Evolutionary conservation across 768 basidiomycete genomes (phyloP), one percentile per base, ranked within the genome.

Genomic region (Russula sp.): DNA sequence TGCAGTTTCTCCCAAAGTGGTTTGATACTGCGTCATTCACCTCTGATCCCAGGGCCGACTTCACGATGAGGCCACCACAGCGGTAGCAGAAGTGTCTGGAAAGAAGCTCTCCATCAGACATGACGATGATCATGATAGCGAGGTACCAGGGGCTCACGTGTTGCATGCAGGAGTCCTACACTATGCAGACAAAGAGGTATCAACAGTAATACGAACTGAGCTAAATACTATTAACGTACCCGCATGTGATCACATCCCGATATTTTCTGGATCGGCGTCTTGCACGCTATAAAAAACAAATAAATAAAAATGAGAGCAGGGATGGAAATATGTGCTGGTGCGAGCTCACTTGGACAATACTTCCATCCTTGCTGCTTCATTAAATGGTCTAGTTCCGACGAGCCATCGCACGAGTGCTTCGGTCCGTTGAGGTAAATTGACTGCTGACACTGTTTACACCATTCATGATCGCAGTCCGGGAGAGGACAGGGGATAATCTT

Each of bases 181-280:
- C 83, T n/a, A n/a, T 84, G 4, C 38, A 11, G n/a, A 9, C n/a
- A 39, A 14, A 9, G 43, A 29, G 42, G 4, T 7, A 7, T 59
- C 35, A 46, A 20, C 14, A 10, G 38, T 38, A 25, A 38, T n/a
- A n/a, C 5, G 41, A 10, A 46, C n/a, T 8, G 22, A 20, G 46
- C 29, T 36, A 41, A 39, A 39, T 35, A 29, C 7, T 46, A 32
- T 20, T 55, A 56, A 66, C 82, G 72, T 35, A 83, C 83, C 61
- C 76, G 75, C 79, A 85, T 85, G 68, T 85, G 83, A 60, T 83
- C 79, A 56, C 83, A 85, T 2, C 83, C 83, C 16, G 70, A 71
- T 9, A 74, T 74, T 65, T 81, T 85, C 58, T 74, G 77, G 20
- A 82, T 78, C 4, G 81, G 78, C 10, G 82, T 80, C 56, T 69